phyloP scores from a whole-genome alignment of 2,329 filamentous ascomycete species.

The Penicillium expansum region DNA sequence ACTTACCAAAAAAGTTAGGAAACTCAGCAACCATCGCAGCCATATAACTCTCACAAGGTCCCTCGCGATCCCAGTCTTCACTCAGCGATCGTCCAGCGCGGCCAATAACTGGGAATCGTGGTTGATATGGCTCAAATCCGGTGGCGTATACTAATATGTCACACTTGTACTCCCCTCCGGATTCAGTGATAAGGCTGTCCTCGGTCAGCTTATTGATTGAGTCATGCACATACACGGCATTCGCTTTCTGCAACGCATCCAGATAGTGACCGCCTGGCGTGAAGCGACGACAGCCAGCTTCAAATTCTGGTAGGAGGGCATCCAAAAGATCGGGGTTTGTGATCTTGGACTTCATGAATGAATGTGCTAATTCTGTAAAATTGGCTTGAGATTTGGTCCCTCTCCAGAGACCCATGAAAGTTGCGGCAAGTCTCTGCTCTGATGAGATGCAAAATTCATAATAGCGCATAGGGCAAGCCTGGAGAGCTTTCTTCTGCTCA shows the following conservation, averaged over 20 bases:
- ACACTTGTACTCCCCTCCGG: background rate
- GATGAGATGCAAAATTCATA: conserved; percentile 3
- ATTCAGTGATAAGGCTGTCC: conserved; percentile 1
- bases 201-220: conserved; percentile 6
- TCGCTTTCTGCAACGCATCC: conserved; percentile 6
- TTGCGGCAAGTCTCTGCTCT: conserved; percentile 1
- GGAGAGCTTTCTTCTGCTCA: background rate
- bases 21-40: conserved; percentile 9
- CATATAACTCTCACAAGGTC: conserved; percentile 11
- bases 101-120: conserved; percentile 6
- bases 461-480: background rate
- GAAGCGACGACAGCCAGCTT: conserved; percentile 10
- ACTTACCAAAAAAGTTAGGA: conserved; percentile 8
- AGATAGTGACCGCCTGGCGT: conserved; percentile 8
- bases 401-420: conserved; percentile 7
- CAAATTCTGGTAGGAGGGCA: conserved; percentile 3
- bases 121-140: conserved; percentile 9
- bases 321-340: background rate
- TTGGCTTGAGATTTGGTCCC: conserved; percentile 3
- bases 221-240: conserved; percentile 3
- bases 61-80: conserved; percentile 4
- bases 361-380: conserved; percentile 2
- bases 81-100: background rate
- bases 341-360: conserved; percentile 10
- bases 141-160: conserved; percentile 7